These are phyloP conservation scores for Lippia alba DNA, from an alignment of 305 asterid species.

Conservation along the genomic window DNA sequence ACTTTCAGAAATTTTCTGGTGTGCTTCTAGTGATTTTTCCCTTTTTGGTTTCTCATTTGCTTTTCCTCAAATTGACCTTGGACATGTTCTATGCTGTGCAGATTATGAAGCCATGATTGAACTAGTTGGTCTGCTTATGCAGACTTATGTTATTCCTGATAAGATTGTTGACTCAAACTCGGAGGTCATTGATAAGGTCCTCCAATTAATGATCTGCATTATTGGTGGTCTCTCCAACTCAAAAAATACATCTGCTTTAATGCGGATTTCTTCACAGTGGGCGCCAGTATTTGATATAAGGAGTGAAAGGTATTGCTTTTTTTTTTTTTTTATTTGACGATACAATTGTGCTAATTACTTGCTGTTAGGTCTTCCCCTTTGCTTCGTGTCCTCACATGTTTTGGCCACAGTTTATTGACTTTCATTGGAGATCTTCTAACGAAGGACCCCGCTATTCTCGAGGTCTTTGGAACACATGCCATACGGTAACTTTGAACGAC, in stretches of 20 bases:
- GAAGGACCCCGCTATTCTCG: constrained; percentile 57
- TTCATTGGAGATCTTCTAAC: constrained; percentile 65
- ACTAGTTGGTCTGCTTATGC: constrained; percentile 61
- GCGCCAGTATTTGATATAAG: constrained; percentile 63
- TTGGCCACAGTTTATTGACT: constrained; percentile 62
- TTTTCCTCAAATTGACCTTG: constrained; percentile 28
- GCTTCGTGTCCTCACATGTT: constrained; percentile 35
- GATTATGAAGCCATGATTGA: constrained; percentile 61
- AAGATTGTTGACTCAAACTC: constrained; percentile 47
- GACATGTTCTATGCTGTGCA: constrained; percentile 39
- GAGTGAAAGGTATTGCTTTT: constrained; percentile 65
- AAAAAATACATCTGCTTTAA: constrained; percentile 48
- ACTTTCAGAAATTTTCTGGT: constrained; percentile 68
- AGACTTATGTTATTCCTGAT: constrained; percentile 54
- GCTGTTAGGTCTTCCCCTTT: constrained; percentile 26
- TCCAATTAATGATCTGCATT: constrained; percentile 69
- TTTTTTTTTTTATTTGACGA: constrained; percentile 7
- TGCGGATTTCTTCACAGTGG: constrained; percentile 62
- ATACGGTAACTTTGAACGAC: constrained; percentile 54
- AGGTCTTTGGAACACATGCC: constrained; percentile 59
- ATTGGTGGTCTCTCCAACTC: constrained; percentile 64
- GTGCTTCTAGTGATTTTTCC: constrained; percentile 33
- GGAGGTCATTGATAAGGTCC: constrained; percentile 58
- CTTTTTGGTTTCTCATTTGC: constrained; percentile 27
- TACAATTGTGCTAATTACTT: constrained; percentile 31